Conservation (phyloP, 1,284 basidiomycete genomes). For the Microbotryum intermedium region DNA sequence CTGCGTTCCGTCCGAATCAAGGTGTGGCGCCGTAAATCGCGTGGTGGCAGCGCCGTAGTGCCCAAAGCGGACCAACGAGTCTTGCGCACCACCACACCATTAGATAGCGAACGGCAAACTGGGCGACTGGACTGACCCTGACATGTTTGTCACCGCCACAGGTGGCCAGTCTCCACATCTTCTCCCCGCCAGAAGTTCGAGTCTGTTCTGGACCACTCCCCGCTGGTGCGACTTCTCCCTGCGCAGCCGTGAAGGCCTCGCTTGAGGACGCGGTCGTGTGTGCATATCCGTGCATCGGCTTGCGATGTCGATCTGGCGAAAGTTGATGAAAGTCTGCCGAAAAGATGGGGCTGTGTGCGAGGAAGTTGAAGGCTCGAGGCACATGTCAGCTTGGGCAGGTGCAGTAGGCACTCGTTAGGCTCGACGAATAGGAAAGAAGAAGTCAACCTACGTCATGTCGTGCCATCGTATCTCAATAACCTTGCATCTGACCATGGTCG, state of each 20-base stretch:
- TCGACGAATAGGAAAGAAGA: neutral
- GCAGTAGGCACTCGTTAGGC: neutral
- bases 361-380: neutral
- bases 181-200: constrained; percentile 32
- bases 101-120: constrained; percentile 13
- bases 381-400: neutral
- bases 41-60: neutral
- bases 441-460: constrained; percentile 55
- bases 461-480: constrained; percentile 83
- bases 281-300: constrained; percentile 56
- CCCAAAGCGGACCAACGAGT: neutral
- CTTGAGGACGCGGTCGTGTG: constrained; percentile 43
- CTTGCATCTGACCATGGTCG: constrained; percentile 16
- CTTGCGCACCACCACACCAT: constrained; percentile 13
- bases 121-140: constrained; percentile 54
- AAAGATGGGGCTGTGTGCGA: constrained; percentile 59
- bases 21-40: no score
- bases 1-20: no score
- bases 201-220: constrained; percentile 34
- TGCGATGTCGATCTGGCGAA: constrained; percentile 45
- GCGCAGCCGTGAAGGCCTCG: neutral
- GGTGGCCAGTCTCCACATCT: constrained; percentile 79
- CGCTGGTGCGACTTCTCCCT: neutral
- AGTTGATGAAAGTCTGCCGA: constrained; percentile 85
- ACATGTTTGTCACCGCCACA: constrained; percentile 97